phyloP scores from a whole-genome alignment of 2,329 filamentous ascomycete genomes.

The Phaeosphaeriaceae sp. region DNA sequence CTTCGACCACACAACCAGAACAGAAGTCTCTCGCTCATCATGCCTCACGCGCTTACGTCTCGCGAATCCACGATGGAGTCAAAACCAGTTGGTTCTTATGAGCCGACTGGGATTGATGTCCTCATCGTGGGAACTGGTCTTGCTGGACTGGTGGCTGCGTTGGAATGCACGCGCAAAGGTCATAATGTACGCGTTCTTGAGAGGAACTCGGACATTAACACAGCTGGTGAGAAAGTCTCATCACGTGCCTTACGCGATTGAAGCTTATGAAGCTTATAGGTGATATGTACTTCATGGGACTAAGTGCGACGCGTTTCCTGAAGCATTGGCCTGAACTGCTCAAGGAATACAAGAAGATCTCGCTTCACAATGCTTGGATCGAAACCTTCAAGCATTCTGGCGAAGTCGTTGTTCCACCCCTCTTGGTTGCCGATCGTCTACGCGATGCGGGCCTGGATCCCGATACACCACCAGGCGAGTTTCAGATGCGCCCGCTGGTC shows the following conservation, averaged over 20 bases:
- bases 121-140: conserved; percentile 50
- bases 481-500: conserved; percentile 63
- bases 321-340: conserved; percentile 63
- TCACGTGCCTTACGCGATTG: neutral
- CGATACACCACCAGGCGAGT: conserved; percentile 60
- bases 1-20: conserved; percentile 3
- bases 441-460: conserved; percentile 53
- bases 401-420: conserved; percentile 56
- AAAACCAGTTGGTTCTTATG: conserved; percentile 61
- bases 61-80: conserved; percentile 56
- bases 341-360: conserved; percentile 59
- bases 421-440: conserved; percentile 60
- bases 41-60: conserved; percentile 53
- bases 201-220: conserved; percentile 59
- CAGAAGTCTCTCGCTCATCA: conserved; percentile 16
- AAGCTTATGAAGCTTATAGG: conserved; percentile 45
- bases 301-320: conserved; percentile 63
- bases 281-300: conserved; percentile 67
- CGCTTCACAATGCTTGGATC: conserved; percentile 62
- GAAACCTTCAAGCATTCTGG: conserved; percentile 63
- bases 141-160: conserved; percentile 47
- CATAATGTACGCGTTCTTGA: conserved; percentile 50
- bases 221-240: conserved; percentile 52
- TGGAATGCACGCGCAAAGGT: conserved; percentile 50
- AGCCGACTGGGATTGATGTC: conserved; percentile 50